These are phyloP conservation scores for Camellia oleifera DNA, from an alignment of 179 eudicot species.

Conservation along the genomic window DNA sequence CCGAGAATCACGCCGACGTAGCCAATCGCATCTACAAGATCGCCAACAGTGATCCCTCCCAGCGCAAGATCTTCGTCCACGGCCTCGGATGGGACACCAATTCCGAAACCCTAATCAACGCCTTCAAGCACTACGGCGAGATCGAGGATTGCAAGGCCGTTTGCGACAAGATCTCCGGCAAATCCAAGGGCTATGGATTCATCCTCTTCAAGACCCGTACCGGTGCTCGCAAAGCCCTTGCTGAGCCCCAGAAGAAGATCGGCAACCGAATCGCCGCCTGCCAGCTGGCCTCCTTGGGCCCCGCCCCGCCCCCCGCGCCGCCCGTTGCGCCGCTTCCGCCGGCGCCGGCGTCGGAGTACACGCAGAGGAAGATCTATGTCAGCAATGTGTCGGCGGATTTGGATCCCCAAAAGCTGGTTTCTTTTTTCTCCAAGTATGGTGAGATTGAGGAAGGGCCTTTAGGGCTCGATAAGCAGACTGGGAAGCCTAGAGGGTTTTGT, in stretches of 20 bases:
- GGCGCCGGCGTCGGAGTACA: conserved; percentile 50
- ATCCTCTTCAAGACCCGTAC: conserved; percentile 36
- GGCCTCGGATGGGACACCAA: conserved; percentile 48
- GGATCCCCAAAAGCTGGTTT: conserved; percentile 48
- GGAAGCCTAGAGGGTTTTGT: conserved; percentile 73
- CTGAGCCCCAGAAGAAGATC: conserved; percentile 49
- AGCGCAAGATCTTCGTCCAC: conserved; percentile 45
- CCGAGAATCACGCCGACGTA: conserved; percentile 21
- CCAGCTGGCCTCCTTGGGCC: conserved; percentile 35
- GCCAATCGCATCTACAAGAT: conserved; percentile 14
- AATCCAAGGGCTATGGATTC: conserved; percentile 45
- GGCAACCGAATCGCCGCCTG: conserved; percentile 39
- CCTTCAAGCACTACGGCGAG: conserved; percentile 36
- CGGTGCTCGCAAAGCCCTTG: conserved; percentile 36
- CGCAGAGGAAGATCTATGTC: conserved; percentile 77
- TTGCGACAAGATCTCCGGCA: conserved; percentile 34
- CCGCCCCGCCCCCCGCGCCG: conserved; percentile 10
- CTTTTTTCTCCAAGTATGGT: conserved; percentile 58
- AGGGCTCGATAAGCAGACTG: conserved; percentile 72
- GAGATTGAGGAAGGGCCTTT: conserved; percentile 89
- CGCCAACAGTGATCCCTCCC: conserved; percentile 40
- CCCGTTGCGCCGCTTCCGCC: conserved; percentile 34
- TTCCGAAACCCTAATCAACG: conserved; percentile 29
- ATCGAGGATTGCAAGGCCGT: conserved; percentile 50
- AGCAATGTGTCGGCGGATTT: conserved; percentile 75